Conservation (phyloP, 164 flowering plant species). For the Santalum album region DNA sequence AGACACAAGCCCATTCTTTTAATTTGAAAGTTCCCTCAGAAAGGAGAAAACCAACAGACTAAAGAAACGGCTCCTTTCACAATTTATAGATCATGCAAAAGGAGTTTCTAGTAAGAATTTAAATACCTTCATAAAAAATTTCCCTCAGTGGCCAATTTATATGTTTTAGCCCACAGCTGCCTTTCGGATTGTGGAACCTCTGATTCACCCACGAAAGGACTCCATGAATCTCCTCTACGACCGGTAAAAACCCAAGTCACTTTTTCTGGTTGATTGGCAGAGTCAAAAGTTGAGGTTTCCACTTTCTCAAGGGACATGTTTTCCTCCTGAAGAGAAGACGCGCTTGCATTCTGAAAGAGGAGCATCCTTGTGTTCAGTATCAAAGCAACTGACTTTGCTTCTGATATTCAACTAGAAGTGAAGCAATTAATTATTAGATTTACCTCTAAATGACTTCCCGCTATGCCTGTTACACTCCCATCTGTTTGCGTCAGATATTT, state of each 20-base stretch:
- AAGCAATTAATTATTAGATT: no score
- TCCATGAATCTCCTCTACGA: conserved; percentile 28
- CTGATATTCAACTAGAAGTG: no score
- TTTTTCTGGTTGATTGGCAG: conserved; percentile 18
- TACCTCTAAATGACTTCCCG: no score
- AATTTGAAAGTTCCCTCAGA: no score
- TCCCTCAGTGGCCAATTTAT: conserved; percentile 10
- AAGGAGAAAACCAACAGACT: no score
- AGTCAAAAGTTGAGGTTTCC: conserved; percentile 8
- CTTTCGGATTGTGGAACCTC: conserved; percentile 25
- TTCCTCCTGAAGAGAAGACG: no score
- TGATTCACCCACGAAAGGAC: conserved; percentile 20
- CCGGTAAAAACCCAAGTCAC: conserved; percentile 38
- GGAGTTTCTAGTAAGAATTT: no score
- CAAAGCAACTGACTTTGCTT: background rate
- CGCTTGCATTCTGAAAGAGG: conserved; percentile 10
- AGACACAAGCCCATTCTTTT: no score
- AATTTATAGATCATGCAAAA: no score
- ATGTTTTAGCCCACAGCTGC: conserved; percentile 31
- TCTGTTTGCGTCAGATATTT: conserved; percentile 20
- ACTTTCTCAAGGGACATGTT: conserved; percentile 1
- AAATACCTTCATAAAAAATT: no score
- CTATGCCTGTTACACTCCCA: no score
- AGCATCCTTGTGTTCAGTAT: background rate
- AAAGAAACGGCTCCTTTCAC: no score